A percentile compares a stretch with the other conserved stretches of the same genome.
phyloP scores from a whole-genome alignment of 306 rosid species.

The Citrullus amarus region DNA sequence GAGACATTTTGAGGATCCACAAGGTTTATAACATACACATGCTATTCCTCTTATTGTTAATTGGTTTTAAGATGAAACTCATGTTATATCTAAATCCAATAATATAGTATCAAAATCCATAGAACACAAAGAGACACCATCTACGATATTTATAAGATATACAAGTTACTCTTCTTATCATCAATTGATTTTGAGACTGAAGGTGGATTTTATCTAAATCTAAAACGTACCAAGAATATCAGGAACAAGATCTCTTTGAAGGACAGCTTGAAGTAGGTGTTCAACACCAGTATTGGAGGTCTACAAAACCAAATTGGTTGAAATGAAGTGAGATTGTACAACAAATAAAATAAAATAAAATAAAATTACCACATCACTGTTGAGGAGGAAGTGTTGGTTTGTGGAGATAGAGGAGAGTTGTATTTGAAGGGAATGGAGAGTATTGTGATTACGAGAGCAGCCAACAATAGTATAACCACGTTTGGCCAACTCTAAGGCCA shows the following conservation, averaged over 20 bases:
- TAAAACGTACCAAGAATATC: constrained; percentile 39
- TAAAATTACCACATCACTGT: constrained; percentile 33
- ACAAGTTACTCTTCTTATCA: too few species aligned
- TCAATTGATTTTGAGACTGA: too few species aligned
- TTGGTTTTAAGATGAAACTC: too few species aligned
- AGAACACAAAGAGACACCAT: too few species aligned
- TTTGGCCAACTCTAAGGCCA: constrained; percentile 53
- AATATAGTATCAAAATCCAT: too few species aligned
- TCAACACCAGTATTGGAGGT: constrained; percentile 39
- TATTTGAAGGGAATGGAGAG: constrained; percentile 35
- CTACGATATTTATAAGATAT: too few species aligned
- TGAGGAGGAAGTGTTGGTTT: constrained; percentile 37
- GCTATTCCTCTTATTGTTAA: too few species aligned
- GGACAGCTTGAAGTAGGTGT: constrained; percentile 37
- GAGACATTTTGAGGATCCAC: too few species aligned
- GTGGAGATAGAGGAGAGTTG: constrained; percentile 22
- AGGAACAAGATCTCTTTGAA: constrained; percentile 42
- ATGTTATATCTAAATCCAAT: too few species aligned
- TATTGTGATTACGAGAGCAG: constrained; percentile 60
- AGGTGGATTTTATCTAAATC: too few species aligned
- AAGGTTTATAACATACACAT: too few species aligned
- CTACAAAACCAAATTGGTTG: constrained; percentile 13
- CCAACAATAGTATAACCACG: constrained; percentile 62
- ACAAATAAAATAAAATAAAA: neutral
- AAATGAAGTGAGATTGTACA: neutral